A percentile compares a stretch with the other conserved stretches of the same genome.
These are phyloP conservation scores for Sphaerulina populicola DNA, from an alignment of 2,329 filamentous ascomycete species.

Conservation along the genomic window DNA sequence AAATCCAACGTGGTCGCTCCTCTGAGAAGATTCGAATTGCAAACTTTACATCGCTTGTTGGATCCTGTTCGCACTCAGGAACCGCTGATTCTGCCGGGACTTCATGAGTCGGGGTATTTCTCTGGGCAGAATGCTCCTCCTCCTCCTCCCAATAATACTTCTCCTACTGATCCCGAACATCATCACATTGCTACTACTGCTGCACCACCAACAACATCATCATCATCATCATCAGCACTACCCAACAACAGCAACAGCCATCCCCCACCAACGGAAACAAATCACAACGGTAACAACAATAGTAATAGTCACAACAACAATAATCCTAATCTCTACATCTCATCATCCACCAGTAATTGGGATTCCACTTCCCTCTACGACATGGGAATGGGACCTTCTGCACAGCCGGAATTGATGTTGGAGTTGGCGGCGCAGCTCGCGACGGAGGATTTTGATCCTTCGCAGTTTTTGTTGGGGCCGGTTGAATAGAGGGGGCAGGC, in stretches of 20 bases:
- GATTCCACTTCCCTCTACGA: not conserved
- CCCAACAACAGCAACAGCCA: too few relatives aligned
- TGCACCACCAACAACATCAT: too few relatives aligned
- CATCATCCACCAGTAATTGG: not conserved
- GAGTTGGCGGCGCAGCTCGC: slow-evolving; percentile 4
- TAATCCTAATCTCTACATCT: not conserved
- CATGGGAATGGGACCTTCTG: not conserved
- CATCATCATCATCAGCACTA: too few relatives aligned
- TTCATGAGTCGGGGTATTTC: not conserved
- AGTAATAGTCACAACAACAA: too few relatives aligned
- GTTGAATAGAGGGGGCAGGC: not conserved
- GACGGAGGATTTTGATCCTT: slow-evolving; percentile 4
- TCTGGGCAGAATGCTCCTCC: not conserved
- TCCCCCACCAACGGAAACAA: too few relatives aligned
- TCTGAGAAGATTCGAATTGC: slow-evolving; percentile 17
- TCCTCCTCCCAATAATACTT: too few relatives aligned
- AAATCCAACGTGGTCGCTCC: slow-evolving; percentile 20
- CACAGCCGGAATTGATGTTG: slow-evolving; percentile 4
- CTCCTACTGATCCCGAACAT: not conserved
- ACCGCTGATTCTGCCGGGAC: slow-evolving; percentile 3
- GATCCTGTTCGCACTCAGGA: slow-evolving; percentile 6
- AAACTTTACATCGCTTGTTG: slow-evolving; percentile 14
- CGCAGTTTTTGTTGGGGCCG: slow-evolving; percentile 1
- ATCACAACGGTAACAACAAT: too few relatives aligned
- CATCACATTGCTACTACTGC: too few relatives aligned